phyloP scores from a whole-genome alignment of 1,284 basidiomycete genomes.

The Sanghuangporus sanghuang region DNA sequence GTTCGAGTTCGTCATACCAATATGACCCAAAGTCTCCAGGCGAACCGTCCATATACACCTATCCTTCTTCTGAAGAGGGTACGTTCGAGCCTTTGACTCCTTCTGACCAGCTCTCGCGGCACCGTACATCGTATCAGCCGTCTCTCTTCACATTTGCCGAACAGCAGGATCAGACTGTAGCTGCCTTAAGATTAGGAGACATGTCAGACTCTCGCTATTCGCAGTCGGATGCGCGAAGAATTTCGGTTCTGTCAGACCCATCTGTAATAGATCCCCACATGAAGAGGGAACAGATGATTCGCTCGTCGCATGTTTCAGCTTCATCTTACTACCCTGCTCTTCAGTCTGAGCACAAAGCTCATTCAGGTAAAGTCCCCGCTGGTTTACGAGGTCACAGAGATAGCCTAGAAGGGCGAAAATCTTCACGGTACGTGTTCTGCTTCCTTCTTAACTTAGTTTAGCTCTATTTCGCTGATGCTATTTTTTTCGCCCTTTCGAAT shows the following conservation, averaged over 20 bases:
- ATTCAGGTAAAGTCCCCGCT: neutral
- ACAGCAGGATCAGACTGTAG: constrained; percentile 11
- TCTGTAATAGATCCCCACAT: constrained; percentile 17
- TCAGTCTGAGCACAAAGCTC: neutral
- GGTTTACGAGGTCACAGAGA: constrained; percentile 1
- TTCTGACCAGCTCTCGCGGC: constrained; percentile 17
- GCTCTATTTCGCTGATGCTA: neutral
- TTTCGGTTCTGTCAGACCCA: constrained; percentile 17
- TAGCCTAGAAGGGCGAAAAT: constrained; percentile 11
- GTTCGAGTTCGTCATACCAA: constrained; percentile 25
- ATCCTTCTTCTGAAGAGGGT: constrained; percentile 15
- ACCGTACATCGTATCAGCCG: constrained; percentile 16
- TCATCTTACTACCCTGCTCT: constrained; percentile 11
- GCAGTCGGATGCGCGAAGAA: constrained; percentile 5
- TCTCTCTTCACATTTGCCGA: constrained; percentile 17
- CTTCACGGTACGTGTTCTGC: constrained; percentile 11
- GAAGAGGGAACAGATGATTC: constrained; percentile 3
- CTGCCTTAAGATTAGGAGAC: neutral
- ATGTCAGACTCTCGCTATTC: constrained; percentile 1
- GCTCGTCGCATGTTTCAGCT: constrained; percentile 4
- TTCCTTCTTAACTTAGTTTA: neutral
- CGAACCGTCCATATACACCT: constrained; percentile 17
- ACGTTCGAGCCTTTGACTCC: constrained; percentile 15
- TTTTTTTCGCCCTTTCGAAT: neutral
- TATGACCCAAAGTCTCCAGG: constrained; percentile 27